Evolutionary conservation across 1,284 basidiomycete genomes (phyloP), one percentile per base, ranked within the genome.

Genomic region (Naganishia liquefaciens): DNA sequence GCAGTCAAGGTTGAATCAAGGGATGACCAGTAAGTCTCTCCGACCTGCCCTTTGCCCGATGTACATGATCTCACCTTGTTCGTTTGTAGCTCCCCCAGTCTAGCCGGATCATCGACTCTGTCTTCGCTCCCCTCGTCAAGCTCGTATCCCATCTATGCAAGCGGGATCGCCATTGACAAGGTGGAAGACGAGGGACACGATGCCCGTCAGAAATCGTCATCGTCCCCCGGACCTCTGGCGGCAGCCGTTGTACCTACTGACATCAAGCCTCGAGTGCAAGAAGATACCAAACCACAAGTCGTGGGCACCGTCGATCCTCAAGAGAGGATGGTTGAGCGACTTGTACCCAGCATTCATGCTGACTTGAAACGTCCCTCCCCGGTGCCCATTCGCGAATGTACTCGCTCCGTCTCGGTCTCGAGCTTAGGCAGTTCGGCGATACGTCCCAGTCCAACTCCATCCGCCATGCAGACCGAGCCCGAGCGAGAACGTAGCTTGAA

Each of bases 391-490:
- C 42, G 25, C 25, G 33, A 40, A 17, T 50, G 15, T 23, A 19
- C 33, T 10, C 57, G 46, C 15, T 46, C 57, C 40, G 46, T 49
- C 10, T 60, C 57, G 7, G 57, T 42, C 15, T 33, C 57, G 10
- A 60, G 57, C 43, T 40, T 21, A 9, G n/a, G 28, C 46, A 60
- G 57, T n/a, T 60, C 51, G n/a, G 9, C 44, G 5, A n/a, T 50
- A n/a, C 57, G 57, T 40, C 46, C 37, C 19, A 60, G 46, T 37
- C 57, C 46, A 25, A 33, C 57, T 7, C 57, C 46, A 2, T 49
- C 39, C 13, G 15, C 11, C 6, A 49, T 47, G 21, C 55, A 28
- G 23, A 17, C 46, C 6, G 47, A 50, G 19, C 28, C 33, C 21
- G 37, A 50, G 57, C 46, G 57, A 27, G 57, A 60, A 37, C 37